Evolutionary conservation across 805 yeast genomes (phyloP), one percentile per base, ranked within the genome.

Genomic region (Saturnispora quitensis): DNA sequence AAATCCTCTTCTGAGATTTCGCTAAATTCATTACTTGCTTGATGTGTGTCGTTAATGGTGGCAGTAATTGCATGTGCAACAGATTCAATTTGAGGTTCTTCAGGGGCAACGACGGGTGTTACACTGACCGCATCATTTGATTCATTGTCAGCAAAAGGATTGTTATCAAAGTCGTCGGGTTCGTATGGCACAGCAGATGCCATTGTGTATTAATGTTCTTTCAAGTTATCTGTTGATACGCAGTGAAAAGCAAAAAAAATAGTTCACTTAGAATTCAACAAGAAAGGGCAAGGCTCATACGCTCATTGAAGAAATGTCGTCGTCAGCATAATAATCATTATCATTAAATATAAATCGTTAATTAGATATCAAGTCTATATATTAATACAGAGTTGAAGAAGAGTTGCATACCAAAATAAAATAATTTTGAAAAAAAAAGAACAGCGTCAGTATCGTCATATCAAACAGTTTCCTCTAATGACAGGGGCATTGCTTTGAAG

Each of bases 121-220:
- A 18, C 13, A 18, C 22, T 18, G 13, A 13, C 24, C 9, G 25
- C 22, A 6, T 38, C 42, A 38, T 10, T 38, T 2, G 22, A 12
- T 6, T 38, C 62, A 57, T 62, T 77, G 53, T 76, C 80, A 3
- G 82, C 80, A 65, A 81, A 81, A 2, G 85, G 85, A 55, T 80
- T 80, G 64, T 78, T 75, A 54, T 78, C 84, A 54, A 77, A 74
- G 53, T 77, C 82, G 51, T 80, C 83, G 1, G 72, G 73, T 50
- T 69, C 73, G 35, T 69, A 69, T 5, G 72, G 69, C 12, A 65
- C 64, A 15, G 72, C 68, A 33, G 71, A 65, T 8, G 70, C 58
- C 73, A 68, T 68, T 15, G 25, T 38, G 18, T 18, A 6, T 25
- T 25, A 25, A 8, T 12, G 12, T 12, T 10, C 5, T 4, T 18